Percentiles rank a stretch among this genome's conserved stretches.
Evolutionary conservation across 2,329 filamentous ascomycete species (phyloP).

Genomic region (Pseudopyrenochaeta lycopersici): DNA sequence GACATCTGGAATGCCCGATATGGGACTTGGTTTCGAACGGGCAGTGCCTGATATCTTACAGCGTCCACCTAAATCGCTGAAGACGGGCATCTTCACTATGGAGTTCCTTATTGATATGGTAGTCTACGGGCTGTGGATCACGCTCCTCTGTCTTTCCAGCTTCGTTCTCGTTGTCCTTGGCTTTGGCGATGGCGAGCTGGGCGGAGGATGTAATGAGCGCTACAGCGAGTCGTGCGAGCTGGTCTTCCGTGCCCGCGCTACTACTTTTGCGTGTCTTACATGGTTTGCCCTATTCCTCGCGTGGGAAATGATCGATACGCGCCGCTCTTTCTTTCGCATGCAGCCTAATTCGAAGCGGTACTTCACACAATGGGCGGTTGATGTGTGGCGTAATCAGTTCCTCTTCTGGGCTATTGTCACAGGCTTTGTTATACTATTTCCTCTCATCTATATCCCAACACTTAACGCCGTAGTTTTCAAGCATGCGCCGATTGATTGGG

Average conservation of each 20-base stretch:
- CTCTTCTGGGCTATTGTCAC: too few species aligned
- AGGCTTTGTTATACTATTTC: too few species aligned
- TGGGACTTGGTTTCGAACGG: slow-evolving; percentile 83
- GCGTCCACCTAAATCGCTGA: slow-evolving; percentile 73
- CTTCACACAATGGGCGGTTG: too few species aligned
- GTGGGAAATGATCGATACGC: too few species aligned
- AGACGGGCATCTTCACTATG: slow-evolving; percentile 50
- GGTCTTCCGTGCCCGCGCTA: slow-evolving; percentile 60
- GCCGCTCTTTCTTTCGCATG: too few species aligned
- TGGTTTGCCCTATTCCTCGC: too few species aligned
- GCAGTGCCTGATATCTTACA: slow-evolving; percentile 80
- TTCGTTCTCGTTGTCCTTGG: slow-evolving; percentile 49
- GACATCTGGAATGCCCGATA: slow-evolving; percentile 79
- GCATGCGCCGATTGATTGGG: too few species aligned
- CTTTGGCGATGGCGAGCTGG: slow-evolving; percentile 45
- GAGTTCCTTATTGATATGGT: slow-evolving; percentile 51
- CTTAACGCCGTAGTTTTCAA: too few species aligned
- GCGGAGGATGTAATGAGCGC: slow-evolving; percentile 45
- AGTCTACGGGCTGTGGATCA: slow-evolving; percentile 50
- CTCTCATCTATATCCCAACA: too few species aligned
- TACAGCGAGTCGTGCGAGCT: slow-evolving; percentile 44
- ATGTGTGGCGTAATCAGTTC: too few species aligned
- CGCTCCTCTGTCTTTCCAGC: slow-evolving; percentile 38
- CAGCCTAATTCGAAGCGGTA: too few species aligned
- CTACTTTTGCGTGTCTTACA: too few species aligned